Percentiles rank a stretch among this genome's conserved stretches.
Conservation (phyloP, 1,139 yeast species). For the Debaryomyces udenii region DNA sequence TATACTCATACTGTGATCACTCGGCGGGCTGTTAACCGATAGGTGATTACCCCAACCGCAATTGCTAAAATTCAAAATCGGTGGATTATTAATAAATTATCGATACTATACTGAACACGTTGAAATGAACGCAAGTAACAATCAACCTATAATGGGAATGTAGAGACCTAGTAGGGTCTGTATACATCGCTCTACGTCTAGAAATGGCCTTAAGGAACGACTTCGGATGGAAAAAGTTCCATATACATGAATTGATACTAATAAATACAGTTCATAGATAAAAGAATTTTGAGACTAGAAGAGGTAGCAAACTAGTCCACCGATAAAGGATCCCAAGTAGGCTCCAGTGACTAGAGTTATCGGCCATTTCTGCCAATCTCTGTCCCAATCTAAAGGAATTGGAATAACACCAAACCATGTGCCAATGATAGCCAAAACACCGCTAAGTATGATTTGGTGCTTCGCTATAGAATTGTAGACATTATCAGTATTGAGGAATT, state of each 20-base stretch:
- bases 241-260: neutral
- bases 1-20: constrained; percentile 3
- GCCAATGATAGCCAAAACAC: constrained; percentile 63
- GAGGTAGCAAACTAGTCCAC: constrained; percentile 32
- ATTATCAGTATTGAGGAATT: constrained; percentile 26
- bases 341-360: constrained; percentile 83
- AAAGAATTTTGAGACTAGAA: neutral
- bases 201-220: too few species aligned
- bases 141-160: too few species aligned
- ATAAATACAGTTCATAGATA: neutral
- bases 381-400: constrained; percentile 96
- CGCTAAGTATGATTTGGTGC: constrained; percentile 42
- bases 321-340: constrained; percentile 69
- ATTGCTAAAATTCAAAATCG: constrained; percentile 3
- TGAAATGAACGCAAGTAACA: neutral
- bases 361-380: constrained; percentile 99
- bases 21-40: constrained; percentile 9
- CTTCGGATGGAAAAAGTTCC: too few species aligned
- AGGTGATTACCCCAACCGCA: constrained; percentile 4
- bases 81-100: neutral
- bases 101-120: neutral
- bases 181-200: too few species aligned
- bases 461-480: constrained; percentile 28
- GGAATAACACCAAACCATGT: constrained; percentile 95
- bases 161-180: too few species aligned